These are phyloP conservation scores for Trypanosoma theileri DNA, from an alignment of 208 protist species.

Conservation along the genomic window DNA sequence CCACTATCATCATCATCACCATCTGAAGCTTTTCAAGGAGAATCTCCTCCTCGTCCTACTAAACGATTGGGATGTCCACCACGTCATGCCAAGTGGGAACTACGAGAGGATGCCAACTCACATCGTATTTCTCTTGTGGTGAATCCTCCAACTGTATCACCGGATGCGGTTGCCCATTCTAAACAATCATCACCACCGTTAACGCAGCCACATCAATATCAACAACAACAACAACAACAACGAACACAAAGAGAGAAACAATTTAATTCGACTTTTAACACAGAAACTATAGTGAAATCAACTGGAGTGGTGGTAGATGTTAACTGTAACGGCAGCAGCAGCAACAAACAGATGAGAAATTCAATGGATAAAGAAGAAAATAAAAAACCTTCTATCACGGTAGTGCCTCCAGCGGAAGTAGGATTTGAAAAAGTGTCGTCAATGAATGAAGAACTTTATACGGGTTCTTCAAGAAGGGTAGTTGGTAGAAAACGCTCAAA, in stretches of 20 bases:
- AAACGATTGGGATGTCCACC: conserved; percentile 14
- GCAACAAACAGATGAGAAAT: neutral
- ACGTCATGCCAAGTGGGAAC: neutral
- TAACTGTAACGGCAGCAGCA: neutral
- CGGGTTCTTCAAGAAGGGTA: neutral
- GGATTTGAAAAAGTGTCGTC: too few species aligned
- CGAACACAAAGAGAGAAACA: too few species aligned
- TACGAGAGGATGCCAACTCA: neutral
- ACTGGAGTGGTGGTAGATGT: too few species aligned
- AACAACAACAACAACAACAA: too few species aligned
- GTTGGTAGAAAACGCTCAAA: conserved; percentile 4
- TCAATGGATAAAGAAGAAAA: neutral
- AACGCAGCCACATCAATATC: too few species aligned
- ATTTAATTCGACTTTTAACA: too few species aligned
- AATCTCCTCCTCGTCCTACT: neutral
- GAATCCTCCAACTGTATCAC: neutral
- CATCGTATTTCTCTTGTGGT: neutral
- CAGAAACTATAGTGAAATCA: too few species aligned
- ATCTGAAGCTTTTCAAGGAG: neutral
- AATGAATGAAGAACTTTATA: too few species aligned
- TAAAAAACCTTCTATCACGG: neutral
- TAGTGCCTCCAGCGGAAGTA: neutral
- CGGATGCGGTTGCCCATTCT: neutral
- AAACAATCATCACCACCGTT: neutral
- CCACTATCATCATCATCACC: too few species aligned